Evolutionary conservation across 2,329 filamentous ascomycete genomes (phyloP).

Genomic region (Amauroascus niger): DNA sequence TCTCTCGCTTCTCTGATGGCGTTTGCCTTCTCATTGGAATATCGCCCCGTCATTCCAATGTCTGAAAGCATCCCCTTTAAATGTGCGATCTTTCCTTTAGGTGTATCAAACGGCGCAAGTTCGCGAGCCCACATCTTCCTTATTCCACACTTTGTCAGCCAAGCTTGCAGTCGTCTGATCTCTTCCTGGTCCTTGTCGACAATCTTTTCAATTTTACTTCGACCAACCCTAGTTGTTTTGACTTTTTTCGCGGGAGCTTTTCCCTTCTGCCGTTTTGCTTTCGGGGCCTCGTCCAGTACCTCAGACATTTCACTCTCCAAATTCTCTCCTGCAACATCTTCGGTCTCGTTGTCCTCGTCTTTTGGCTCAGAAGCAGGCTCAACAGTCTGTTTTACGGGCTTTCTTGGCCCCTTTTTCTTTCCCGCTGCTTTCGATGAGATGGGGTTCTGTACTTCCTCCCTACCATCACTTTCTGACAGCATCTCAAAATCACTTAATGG

Average conservation of each 20-base stretch:
- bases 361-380: slow-evolving; percentile 5
- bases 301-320: slow-evolving; percentile 60
- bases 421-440: not conserved
- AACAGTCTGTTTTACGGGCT: not conserved
- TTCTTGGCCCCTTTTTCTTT: slow-evolving; percentile 9
- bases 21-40: slow-evolving; percentile 70
- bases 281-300: slow-evolving; percentile 65
- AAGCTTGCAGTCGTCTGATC: slow-evolving; percentile 78
- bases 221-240: slow-evolving; percentile 24
- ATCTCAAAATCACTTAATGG: not conserved
- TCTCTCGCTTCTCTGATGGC: slow-evolving; percentile 84
- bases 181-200: slow-evolving; percentile 60
- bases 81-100: slow-evolving; percentile 71
- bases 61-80: slow-evolving; percentile 69
- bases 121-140: slow-evolving; percentile 86
- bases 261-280: slow-evolving; percentile 31
- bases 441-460: not conserved
- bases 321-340: slow-evolving; percentile 11
- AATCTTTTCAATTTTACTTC: slow-evolving; percentile 33
- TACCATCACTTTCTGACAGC: not conserved
- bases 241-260: slow-evolving; percentile 18
- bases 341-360: slow-evolving; percentile 13
- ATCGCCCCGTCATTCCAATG: slow-evolving; percentile 78
- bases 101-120: slow-evolving; percentile 63
- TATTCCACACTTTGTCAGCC: slow-evolving; percentile 81